Base-by-base conservation (phyloP, 108 stramenopile species). In the Cyclotella choctawhatcheeana region DNA sequence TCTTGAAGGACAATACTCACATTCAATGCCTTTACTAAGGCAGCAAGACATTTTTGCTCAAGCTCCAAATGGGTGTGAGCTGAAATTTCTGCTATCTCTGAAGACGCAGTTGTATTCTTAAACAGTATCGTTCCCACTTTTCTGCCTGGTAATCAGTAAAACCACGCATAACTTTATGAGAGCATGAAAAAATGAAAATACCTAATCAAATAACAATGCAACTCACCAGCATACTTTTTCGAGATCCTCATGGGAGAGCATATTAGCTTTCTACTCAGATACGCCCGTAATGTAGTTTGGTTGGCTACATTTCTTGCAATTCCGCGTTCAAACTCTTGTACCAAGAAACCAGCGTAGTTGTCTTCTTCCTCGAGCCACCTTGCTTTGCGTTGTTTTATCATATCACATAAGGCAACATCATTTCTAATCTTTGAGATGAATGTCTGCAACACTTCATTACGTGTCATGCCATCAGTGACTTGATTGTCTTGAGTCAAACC, bases 211-310 rank as follows among this genome's bases (percentile, higher is more conserved):
- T 27, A 25, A 44, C 18, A 6, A 35, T 30, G n/a, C 17, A 40
- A 44, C 58, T 50, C 52, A 61, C 77, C 77, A 14, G 47, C 44
- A 47, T 71, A 79, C 47, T 72, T 79, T 45, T 79, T 79, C 1
- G 70, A 71, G 18, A 79, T 59, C 2, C 77, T 67, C 77, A 79
- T 79, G 20, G 64, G 64, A 7, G 77, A 44, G 51, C 77, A 79
- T 12, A 66, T 54, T 31, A 79, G 58, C 45, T 71, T 79, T 7
- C 65, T 54, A 58, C 70, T 72, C 58, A 79, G 63, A 51, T 67
- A 79, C 21, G 70, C 70, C 1, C 77, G 70, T 43, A 64, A 45
- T 21, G 77, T 79, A 26, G 58, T 31, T 8, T 64, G 55, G 30
- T 53, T 58, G 3, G 43, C 37, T 13, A 79, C 37, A 13, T 66